Evolutionary conservation across 176 grass and related monocot species (phyloP).

Genomic region (Hsuehochloa calcarea): DNA sequence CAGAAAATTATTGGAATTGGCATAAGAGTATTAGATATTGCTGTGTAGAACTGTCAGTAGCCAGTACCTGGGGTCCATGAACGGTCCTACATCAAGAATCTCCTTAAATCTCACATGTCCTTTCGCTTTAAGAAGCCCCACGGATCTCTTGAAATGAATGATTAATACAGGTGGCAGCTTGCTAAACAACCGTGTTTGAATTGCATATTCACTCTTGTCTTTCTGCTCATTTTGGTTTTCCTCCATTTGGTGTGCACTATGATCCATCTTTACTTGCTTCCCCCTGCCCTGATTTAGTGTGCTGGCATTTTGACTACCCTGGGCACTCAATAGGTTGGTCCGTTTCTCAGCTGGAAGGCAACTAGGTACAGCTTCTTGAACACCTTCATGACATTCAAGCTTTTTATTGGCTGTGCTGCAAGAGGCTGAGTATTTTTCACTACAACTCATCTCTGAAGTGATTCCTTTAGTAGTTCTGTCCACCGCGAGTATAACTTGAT

Average conservation of each 20-base stretch:
- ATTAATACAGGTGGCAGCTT: conserved; percentile 55
- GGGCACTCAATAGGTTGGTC: neutral
- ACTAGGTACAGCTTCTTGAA: conserved; percentile 29
- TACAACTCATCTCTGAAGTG: conserved; percentile 21
- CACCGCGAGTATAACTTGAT: neutral
- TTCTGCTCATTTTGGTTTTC: conserved; percentile 18
- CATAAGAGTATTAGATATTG: neutral
- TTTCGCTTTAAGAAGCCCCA: conserved; percentile 40
- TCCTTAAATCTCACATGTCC: conserved; percentile 63
- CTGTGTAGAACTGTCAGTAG: neutral
- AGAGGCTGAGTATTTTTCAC: neutral
- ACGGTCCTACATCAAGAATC: conserved; percentile 57
- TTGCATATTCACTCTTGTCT: conserved; percentile 27
- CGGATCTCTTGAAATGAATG: conserved; percentile 59
- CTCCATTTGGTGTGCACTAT: neutral
- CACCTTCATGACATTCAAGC: conserved; percentile 14
- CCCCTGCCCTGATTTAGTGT: neutral
- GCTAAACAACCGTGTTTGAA: conserved; percentile 43
- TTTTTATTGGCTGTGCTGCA: conserved; percentile 21
- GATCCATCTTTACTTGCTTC: conserved; percentile 5
- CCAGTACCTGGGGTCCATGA: conserved; percentile 64
- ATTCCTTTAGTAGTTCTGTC: neutral
- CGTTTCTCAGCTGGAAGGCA: conserved; percentile 5
- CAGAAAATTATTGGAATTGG: neutral
- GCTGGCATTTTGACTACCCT: neutral